Base-by-base conservation (phyloP, 2,329 filamentous ascomycete species). In the Ascochyta fabae region DNA sequence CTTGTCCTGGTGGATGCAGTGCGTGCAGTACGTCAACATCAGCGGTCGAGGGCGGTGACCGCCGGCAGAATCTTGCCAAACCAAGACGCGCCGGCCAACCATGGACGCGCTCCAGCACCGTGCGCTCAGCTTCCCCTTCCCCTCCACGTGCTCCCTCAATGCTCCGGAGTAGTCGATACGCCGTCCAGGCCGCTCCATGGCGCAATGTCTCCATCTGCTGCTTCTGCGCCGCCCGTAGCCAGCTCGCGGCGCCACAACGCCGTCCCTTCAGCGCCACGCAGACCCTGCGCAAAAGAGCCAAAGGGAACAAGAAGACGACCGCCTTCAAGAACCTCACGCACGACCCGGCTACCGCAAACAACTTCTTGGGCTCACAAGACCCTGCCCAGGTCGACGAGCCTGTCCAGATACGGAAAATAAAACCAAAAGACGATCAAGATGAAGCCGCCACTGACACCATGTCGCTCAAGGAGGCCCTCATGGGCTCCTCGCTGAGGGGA, bases 401-500 rank as follows among this genome's bases (percentile, higher is more conserved):
- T 27, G 23, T n/a, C 15, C n/a, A 1, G 9, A 16, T 12, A 31
- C 36, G 35, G 9, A 34, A 38, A 38, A 15, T 31, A 16, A 34
- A 47, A 31, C 40, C 23, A 3, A 29, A 29, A n/a, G 26, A 19
- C 12, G 42, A 42, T 45, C 40, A 40, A 5, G 38, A 15, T 22
- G 35, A n/a, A 13, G 10, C 9, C 34, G 31, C 16, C 24, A 10
- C 27, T 2, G 24, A n/a, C 45, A 23, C 56, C 16, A 61, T 53
- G 57, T 66, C 62, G 3, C 55, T 72, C 36, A 65, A 62, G 35
- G 62, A 72, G 15, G 69, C 68, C 3, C 35, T 69, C 35, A 34
- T 67, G 24, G 65, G 59, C 23, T 44, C 34, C 15, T 45, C 40
- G 16, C 45, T 49, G 24, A 27, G 44, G 29, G 46, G 34, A 10